Evolutionary conservation across 2,329 filamentous ascomycete genomes (phyloP).

Genomic region (Ceratocystis harringtonii): DNA sequence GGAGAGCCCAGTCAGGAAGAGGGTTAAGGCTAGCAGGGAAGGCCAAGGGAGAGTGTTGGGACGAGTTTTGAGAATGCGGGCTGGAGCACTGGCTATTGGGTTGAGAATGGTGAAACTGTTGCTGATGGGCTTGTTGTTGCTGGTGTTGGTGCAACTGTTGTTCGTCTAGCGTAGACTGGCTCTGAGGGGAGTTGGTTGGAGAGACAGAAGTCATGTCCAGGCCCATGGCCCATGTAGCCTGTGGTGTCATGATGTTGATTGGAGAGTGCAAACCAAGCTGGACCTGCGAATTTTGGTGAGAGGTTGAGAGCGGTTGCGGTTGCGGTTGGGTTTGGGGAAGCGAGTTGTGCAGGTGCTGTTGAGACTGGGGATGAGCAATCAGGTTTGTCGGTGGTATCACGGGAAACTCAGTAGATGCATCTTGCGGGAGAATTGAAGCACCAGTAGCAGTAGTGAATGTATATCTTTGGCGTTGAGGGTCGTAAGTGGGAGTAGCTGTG

Average conservation of each 20-base stretch:
- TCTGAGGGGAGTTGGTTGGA: constrained; percentile 33
- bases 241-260: constrained; percentile 25
- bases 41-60: constrained; percentile 37
- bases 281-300: constrained; percentile 18
- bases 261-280: constrained; percentile 13
- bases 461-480: constrained; percentile 23
- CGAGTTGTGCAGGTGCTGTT: constrained; percentile 7
- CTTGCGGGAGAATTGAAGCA: constrained; percentile 4
- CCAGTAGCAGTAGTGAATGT: constrained; percentile 9
- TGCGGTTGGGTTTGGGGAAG: constrained; percentile 22
- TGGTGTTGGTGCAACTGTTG: constrained; percentile 19
- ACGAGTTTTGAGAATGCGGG: constrained; percentile 33
- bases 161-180: constrained; percentile 26
- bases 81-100: constrained; percentile 35
- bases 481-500: constrained; percentile 12
- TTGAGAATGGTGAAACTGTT: constrained; percentile 21
- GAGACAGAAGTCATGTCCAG: constrained; percentile 36
- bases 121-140: constrained; percentile 28
- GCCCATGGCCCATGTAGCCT: constrained; percentile 35
- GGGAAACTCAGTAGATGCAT: constrained; percentile 20
- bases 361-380: constrained; percentile 7
- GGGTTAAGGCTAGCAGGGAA: constrained; percentile 28
- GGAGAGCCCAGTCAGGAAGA: constrained; percentile 46
- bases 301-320: constrained; percentile 21
- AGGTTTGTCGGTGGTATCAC: constrained; percentile 10